A percentile compares a stretch with the other conserved stretches of the same genome.
These are phyloP conservation scores for Vinca major DNA, from an alignment of 305 asterid genomes.

Conservation along the genomic window DNA sequence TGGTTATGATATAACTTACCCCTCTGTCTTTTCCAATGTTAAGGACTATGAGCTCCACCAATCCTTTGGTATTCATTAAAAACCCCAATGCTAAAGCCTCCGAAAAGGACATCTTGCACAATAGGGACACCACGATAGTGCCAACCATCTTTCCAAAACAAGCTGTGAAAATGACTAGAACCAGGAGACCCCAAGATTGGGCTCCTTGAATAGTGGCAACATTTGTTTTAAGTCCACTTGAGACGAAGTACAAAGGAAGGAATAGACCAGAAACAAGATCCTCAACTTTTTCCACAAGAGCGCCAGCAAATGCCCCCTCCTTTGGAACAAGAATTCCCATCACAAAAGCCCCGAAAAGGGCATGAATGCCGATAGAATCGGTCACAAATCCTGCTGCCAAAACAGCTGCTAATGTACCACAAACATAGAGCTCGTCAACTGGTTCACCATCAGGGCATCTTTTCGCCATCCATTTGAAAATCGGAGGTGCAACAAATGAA, in stretches of 20 bases:
- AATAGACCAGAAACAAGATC: too few relatives aligned
- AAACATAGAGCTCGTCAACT: too few relatives aligned
- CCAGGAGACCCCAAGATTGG: conserved; percentile 88
- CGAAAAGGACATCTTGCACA: conserved; percentile 42
- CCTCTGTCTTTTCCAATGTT: conserved; percentile 85
- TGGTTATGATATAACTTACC: conserved; percentile 23
- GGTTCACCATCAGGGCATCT: too few relatives aligned
- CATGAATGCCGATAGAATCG: too few relatives aligned
- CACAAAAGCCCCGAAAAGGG: too few relatives aligned
- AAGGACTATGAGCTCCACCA: conserved; percentile 93
- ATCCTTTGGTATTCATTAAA: conserved; percentile 84
- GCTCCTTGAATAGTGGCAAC: conserved; percentile 73
- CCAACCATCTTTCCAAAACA: conserved; percentile 79
- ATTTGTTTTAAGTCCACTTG: conserved; percentile 80
- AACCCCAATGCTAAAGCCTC: conserved; percentile 71
- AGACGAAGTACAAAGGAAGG: conserved; percentile 82
- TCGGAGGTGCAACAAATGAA: too few relatives aligned
- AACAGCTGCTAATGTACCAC: too few relatives aligned
- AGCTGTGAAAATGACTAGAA: conserved; percentile 55
- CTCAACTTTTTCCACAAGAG: too few relatives aligned
- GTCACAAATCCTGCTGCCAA: too few relatives aligned
- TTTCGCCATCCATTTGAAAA: too few relatives aligned
- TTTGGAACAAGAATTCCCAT: too few relatives aligned
- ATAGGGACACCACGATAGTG: conserved; percentile 42
- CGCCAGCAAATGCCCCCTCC: too few relatives aligned